Evolutionary conservation across 2,329 filamentous ascomycete species (phyloP).

Genomic region (Mycosphaerella sp.): DNA sequence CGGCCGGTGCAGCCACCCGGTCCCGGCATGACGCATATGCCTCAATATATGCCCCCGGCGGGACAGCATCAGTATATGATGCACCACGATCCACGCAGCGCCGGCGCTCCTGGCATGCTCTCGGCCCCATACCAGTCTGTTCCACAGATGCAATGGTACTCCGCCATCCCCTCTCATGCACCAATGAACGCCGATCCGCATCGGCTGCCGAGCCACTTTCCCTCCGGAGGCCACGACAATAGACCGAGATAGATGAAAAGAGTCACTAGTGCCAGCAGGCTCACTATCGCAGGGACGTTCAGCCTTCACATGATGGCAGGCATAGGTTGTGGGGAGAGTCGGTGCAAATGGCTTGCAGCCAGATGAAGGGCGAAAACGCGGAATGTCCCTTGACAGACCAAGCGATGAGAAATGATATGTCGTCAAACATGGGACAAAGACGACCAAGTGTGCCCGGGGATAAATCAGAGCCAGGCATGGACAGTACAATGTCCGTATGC

Average conservation of each 20-base stretch:
- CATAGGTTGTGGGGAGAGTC: too few relatives aligned
- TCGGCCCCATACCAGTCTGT: constrained; percentile 1
- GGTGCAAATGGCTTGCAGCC: too few relatives aligned
- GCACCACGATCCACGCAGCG: constrained; percentile 10
- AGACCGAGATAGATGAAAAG: not conserved
- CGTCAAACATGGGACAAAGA: too few relatives aligned
- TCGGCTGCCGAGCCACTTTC: not conserved
- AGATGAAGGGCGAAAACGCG: too few relatives aligned
- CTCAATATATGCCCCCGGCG: not conserved
- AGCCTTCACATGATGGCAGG: too few relatives aligned
- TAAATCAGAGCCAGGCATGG: too few relatives aligned
- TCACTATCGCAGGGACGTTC: too few relatives aligned
- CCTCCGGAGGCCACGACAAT: not conserved
- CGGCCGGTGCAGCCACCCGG: not conserved
- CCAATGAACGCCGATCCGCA: not conserved
- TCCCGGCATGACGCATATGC: constrained; percentile 1
- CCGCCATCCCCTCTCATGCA: constrained; percentile 1
- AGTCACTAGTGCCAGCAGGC: too few relatives aligned
- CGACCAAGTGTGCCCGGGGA: too few relatives aligned
- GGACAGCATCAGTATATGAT: constrained; percentile 8
- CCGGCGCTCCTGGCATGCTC: constrained; percentile 2
- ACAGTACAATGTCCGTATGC: too few relatives aligned
- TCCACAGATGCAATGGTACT: constrained; percentile 8
- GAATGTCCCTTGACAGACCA: too few relatives aligned
- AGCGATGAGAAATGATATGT: too few relatives aligned